These are phyloP conservation scores for Papiliotrema flavescens DNA, from an alignment of 1,284 basidiomycete genomes.

Conservation along the genomic window DNA sequence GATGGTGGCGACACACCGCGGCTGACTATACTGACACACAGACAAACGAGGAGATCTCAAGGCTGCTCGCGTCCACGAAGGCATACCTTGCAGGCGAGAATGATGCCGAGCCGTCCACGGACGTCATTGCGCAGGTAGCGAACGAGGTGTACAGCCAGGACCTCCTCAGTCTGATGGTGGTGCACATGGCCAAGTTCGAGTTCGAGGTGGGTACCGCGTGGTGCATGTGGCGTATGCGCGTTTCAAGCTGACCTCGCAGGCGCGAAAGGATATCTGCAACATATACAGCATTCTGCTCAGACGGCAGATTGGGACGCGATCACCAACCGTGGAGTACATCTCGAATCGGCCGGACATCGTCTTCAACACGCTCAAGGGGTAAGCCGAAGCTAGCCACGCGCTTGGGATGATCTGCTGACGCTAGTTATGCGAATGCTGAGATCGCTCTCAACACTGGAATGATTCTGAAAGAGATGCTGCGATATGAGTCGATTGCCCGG, in stretches of 20 bases:
- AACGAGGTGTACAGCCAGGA: slow-evolving; percentile 94
- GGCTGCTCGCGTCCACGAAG: slow-evolving; percentile 31
- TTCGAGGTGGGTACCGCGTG: slow-evolving; percentile 70
- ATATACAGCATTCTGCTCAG: slow-evolving; percentile 96
- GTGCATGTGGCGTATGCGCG: neutral
- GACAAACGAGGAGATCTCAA: slow-evolving; percentile 39
- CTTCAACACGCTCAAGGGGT: slow-evolving; percentile 77
- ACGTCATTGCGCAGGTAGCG: slow-evolving; percentile 84
- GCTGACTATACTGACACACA: slow-evolving; percentile 3
- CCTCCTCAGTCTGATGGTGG: slow-evolving; percentile 74
- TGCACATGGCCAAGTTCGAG: slow-evolving; percentile 80
- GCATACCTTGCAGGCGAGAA: slow-evolving; percentile 33
- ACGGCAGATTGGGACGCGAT: slow-evolving; percentile 86
- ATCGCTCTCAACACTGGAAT: slow-evolving; percentile 96
- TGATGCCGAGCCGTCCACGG: slow-evolving; percentile 57
- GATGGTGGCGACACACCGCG: neutral
- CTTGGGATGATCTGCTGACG: neutral
- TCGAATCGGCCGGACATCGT: slow-evolving; percentile 79
- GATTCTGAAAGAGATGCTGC: slow-evolving; percentile 95
- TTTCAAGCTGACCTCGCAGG: slow-evolving; percentile 34
- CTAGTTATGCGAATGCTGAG: slow-evolving; percentile 84
- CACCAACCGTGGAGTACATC: slow-evolving; percentile 94
- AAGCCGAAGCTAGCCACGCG: slow-evolving; percentile 11
- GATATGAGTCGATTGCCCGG: slow-evolving; percentile 87
- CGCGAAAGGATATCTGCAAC: slow-evolving; percentile 87